A percentile compares a stretch with the other conserved stretches of the same genome.
Conservation (phyloP, 2,329 filamentous ascomycete species). For the Sordariomycetes sp. region DNA sequence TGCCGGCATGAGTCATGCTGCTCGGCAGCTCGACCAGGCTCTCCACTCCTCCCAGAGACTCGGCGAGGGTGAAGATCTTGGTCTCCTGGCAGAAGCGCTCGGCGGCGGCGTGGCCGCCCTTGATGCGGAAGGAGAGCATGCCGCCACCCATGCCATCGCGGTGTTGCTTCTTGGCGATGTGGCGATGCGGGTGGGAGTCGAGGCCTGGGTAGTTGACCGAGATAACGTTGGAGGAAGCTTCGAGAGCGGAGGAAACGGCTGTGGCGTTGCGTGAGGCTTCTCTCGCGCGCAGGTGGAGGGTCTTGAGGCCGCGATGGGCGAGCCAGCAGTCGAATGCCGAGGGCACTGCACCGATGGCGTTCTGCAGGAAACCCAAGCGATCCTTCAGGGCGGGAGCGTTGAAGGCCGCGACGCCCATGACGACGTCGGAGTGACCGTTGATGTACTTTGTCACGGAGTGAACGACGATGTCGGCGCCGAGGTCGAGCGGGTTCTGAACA, state of each 20-base stretch:
- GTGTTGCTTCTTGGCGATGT: constrained; percentile 83
- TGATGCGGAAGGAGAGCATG: constrained; percentile 94
- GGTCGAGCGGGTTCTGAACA: constrained; percentile 89
- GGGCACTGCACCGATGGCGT: constrained; percentile 92
- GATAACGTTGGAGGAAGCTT: constrained; percentile 72
- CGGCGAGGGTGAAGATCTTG: constrained; percentile 84
- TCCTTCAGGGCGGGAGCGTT: constrained; percentile 74
- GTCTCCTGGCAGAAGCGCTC: constrained; percentile 88
- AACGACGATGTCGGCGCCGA: constrained; percentile 92
- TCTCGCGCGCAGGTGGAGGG: constrained; percentile 81
- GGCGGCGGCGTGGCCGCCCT: constrained; percentile 75
- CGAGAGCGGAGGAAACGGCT: constrained; percentile 65
- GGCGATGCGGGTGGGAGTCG: constrained; percentile 75
- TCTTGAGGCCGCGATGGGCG: constrained; percentile 93
- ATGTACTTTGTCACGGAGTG: constrained; percentile 99
- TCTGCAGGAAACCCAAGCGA: constrained; percentile 84
- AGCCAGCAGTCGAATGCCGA: constrained; percentile 97
- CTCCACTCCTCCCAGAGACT: constrained; percentile 88
- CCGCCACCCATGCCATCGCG: constrained; percentile 89
- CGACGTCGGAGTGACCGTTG: constrained; percentile 92
- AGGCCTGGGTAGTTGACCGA: constrained; percentile 94
- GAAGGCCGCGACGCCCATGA: constrained; percentile 96
- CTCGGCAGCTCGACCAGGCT: constrained; percentile 84
- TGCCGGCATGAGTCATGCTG: constrained; percentile 95
- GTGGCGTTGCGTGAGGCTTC: constrained; percentile 79